Percentiles rank a stretch among this genome's conserved stretches.
phyloP scores from a whole-genome alignment of 1,139 yeast genomes.

The Saccharomyces uvarum region DNA sequence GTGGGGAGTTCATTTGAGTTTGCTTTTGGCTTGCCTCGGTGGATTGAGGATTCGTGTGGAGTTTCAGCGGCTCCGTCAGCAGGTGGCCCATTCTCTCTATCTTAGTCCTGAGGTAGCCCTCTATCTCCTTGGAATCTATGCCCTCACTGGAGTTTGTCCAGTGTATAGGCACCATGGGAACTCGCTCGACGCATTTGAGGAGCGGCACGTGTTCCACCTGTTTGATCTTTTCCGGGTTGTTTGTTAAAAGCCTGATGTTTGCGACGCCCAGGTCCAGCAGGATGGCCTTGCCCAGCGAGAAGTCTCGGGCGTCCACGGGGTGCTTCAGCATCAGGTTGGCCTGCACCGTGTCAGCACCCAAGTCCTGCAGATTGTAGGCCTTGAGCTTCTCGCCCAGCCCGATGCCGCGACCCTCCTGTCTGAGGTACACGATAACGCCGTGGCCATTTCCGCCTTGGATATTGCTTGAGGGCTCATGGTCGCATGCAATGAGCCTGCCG shows the following conservation, averaged over 20 bases:
- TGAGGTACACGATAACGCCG: constrained; percentile 89
- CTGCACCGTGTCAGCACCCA: constrained; percentile 97
- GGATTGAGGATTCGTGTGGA: constrained; percentile 19
- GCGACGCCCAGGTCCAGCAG: constrained; percentile 70
- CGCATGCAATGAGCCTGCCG: constrained; percentile 64
- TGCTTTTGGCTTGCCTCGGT: background rate
- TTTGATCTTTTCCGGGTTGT: constrained; percentile 90
- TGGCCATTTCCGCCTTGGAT: constrained; percentile 61
- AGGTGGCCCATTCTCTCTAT: constrained; percentile 97
- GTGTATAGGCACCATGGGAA: constrained; percentile 93
- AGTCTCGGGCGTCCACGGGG: constrained; percentile 94
- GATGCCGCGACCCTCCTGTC: constrained; percentile 98
- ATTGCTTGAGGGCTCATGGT: constrained; percentile 24
- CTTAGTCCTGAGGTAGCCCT: constrained; percentile 86
- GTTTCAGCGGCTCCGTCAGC: constrained; percentile 49
- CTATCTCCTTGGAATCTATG: constrained; percentile 75
- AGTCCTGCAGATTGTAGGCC: constrained; percentile 92
- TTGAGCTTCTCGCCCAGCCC: constrained; percentile 94
- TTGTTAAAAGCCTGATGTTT: constrained; percentile 73
- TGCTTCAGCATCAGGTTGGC: constrained; percentile 89
- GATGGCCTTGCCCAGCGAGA: constrained; percentile 89
- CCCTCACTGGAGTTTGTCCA: constrained; percentile 68
- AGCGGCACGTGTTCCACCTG: constrained; percentile 48
- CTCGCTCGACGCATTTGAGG: constrained; percentile 51
- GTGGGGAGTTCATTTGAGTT: background rate